Conservation (phyloP, 805 yeast species). For the Jamesozyma jinghongensis region DNA sequence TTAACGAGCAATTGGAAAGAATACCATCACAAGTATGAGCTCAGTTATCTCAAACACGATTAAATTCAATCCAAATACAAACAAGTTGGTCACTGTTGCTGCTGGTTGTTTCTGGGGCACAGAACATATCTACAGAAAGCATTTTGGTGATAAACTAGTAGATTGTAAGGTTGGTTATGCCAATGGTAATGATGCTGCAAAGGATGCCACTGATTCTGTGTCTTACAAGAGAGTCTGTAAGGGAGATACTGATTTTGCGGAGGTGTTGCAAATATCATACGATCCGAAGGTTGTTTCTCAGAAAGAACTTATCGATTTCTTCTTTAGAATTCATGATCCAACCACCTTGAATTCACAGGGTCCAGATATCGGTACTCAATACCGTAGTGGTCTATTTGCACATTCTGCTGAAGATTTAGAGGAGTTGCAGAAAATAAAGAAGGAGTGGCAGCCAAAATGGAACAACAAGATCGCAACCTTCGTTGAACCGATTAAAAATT, state of each 20-base stretch:
- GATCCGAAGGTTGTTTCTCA: conserved; percentile 58
- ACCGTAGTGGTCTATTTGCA: conserved; percentile 73
- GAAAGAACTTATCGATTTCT: conserved; percentile 64
- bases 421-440: conserved; percentile 38
- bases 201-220: conserved; percentile 30
- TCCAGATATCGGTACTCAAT: conserved; percentile 81
- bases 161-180: conserved; percentile 87
- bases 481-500: conserved; percentile 56
- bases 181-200: conserved; percentile 52
- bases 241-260: conserved; percentile 71
- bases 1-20: too few species aligned
- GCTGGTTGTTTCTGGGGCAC: conserved; percentile 86
- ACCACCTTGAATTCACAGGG: conserved; percentile 80
- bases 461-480: conserved; percentile 57
- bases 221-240: conserved; percentile 65
- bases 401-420: conserved; percentile 40
- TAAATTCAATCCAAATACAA: conserved; percentile 36
- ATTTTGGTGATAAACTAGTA: conserved; percentile 50
- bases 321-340: conserved; percentile 91
- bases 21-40: conserved; percentile 1
- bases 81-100: conserved; percentile 49
- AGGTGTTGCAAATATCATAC: conserved; percentile 72
- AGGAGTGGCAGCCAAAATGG: conserved; percentile 62
- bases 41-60: conserved; percentile 33
- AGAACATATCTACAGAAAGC: conserved; percentile 70